Percentiles rank a stretch among this genome's conserved stretches.
Conservation (phyloP, 169 alveolate species). For the Fabrea salina region DNA sequence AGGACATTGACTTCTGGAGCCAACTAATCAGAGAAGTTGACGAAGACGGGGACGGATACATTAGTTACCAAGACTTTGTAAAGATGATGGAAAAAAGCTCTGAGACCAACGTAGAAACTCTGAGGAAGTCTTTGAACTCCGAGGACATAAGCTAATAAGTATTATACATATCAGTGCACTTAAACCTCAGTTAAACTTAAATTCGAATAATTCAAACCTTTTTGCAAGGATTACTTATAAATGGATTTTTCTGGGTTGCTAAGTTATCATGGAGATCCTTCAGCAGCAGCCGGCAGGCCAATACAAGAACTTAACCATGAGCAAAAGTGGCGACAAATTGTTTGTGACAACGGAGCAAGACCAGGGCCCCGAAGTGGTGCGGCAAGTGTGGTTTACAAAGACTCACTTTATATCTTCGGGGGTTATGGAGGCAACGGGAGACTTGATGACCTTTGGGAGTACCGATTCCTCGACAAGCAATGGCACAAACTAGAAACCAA, state of each 20-base stretch:
- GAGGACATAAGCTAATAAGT: no score
- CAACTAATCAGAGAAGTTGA: constrained; percentile 61
- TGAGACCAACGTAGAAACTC: no score
- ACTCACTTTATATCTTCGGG: constrained; percentile 42
- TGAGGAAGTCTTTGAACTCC: no score
- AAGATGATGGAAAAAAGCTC: constrained; percentile 50
- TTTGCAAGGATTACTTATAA: no score
- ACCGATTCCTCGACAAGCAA: constrained; percentile 25
- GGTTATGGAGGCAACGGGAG: constrained; percentile 57
- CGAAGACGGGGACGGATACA: constrained; percentile 55
- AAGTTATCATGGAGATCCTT: constrained; percentile 9
- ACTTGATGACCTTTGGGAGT: constrained; percentile 46
- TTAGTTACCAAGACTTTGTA: constrained; percentile 64
- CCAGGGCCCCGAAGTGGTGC: constrained; percentile 36
- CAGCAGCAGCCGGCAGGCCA: constrained; percentile 27
- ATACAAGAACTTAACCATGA: background rate
- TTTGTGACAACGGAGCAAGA: constrained; percentile 22
- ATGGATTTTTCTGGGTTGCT: no score
- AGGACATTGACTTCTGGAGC: constrained; percentile 41
- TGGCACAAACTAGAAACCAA: constrained; percentile 40
- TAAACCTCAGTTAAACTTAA: no score
- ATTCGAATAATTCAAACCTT: no score
- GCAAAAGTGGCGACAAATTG: constrained; percentile 6
- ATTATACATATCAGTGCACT: no score
- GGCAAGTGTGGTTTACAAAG: constrained; percentile 28